Evolutionary conservation across 768 basidiomycete species (phyloP).

Genomic region (Boletus rubescentipes): DNA sequence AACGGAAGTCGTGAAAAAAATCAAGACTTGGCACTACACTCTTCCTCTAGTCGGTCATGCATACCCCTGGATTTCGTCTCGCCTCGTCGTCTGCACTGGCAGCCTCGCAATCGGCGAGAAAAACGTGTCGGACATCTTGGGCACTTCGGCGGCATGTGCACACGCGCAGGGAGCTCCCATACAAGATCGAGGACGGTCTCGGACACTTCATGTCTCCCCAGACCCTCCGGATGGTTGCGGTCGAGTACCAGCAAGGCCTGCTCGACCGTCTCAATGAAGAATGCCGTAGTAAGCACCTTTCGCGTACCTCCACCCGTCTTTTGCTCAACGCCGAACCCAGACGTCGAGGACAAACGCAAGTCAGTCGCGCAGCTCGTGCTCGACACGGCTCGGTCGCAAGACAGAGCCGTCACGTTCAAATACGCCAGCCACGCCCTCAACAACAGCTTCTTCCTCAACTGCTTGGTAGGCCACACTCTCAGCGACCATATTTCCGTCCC

Average conservation of each 20-base stretch:
- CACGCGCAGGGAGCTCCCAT: constrained; percentile 55
- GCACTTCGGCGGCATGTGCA: constrained; percentile 43
- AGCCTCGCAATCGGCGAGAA: constrained; percentile 13
- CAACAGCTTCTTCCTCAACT: constrained; percentile 91
- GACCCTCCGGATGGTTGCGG: constrained; percentile 69
- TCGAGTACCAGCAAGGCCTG: constrained; percentile 86
- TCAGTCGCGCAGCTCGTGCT: constrained; percentile 74
- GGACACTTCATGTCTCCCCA: constrained; percentile 74
- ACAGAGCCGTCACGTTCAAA: constrained; percentile 74
- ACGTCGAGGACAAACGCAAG: constrained; percentile 52
- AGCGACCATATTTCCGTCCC: background rate
- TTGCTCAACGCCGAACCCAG: constrained; percentile 31
- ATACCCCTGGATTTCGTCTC: constrained; percentile 19
- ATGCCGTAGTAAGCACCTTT: constrained; percentile 56
- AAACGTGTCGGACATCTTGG: constrained; percentile 14
- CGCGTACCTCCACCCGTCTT: background rate
- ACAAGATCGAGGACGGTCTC: constrained; percentile 67
- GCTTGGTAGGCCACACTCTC: constrained; percentile 57
- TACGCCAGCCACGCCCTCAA: constrained; percentile 92
- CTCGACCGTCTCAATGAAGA: constrained; percentile 74
- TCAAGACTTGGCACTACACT: background rate
- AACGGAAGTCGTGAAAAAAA: constrained; percentile 13
- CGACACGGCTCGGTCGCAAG: constrained; percentile 55
- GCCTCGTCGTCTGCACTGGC: constrained; percentile 21
- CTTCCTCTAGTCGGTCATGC: constrained; percentile 18